These are phyloP conservation scores for Paragyromitra xinjiangensis DNA, from an alignment of 495 filamentous ascomycete genomes.

Conservation along the genomic window DNA sequence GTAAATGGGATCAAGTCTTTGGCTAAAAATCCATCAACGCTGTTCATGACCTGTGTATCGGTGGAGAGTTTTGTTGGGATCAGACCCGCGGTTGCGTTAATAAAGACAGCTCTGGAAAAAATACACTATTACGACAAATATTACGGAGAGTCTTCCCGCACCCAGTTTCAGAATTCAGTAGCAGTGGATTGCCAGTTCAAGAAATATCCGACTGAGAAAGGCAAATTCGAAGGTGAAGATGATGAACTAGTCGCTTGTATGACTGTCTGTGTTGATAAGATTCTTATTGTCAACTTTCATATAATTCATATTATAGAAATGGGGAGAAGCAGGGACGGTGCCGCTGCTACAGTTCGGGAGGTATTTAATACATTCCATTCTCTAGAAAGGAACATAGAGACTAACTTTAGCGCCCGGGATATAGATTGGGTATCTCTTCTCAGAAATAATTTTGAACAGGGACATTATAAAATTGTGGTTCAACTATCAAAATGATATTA, in stretches of 20 bases:
- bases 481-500: conserved; percentile 26
- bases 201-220: background rate
- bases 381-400: background rate
- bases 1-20: background rate
- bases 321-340: background rate
- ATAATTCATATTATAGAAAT: conserved; percentile 35
- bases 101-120: background rate
- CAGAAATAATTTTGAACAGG: conserved; percentile 19
- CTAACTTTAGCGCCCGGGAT: conserved; percentile 9
- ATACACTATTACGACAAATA: conserved; percentile 26
- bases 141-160: conserved; percentile 18
- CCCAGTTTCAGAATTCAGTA: conserved; percentile 36
- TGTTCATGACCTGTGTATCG: conserved; percentile 34
- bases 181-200: conserved; percentile 19
- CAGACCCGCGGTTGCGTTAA: conserved; percentile 12
- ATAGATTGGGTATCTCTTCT: conserved; percentile 31
- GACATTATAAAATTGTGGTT: conserved; percentile 37
- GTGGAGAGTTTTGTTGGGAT: background rate
- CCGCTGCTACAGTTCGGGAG: background rate
- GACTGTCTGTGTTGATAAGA: conserved; percentile 36
- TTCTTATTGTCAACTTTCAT: conserved; percentile 42
- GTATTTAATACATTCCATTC: conserved; percentile 1
- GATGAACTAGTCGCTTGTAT: conserved; percentile 21
- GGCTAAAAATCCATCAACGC: conserved; percentile 11
- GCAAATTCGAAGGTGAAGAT: background rate